A percentile compares a stretch with the other conserved stretches of the same genome.
Conservation (phyloP, 2,329 filamentous ascomycete genomes). For the Aspergillus quadricinctus region DNA sequence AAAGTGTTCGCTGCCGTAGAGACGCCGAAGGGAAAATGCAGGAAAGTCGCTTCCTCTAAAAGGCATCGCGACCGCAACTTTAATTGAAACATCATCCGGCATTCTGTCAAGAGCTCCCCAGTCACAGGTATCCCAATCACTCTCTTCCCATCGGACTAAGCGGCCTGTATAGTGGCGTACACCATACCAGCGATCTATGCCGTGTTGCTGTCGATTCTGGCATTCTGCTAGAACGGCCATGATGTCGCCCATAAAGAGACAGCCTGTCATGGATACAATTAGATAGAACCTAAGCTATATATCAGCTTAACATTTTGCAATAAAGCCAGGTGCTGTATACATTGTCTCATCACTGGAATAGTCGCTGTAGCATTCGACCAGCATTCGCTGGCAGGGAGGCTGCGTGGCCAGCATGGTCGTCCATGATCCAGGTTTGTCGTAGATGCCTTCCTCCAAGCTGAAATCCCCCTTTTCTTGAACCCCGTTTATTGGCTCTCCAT, state of each 20-base stretch:
- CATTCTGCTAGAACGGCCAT: constrained; percentile 4
- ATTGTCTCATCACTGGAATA: background rate
- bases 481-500: background rate
- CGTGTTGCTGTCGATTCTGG: constrained; percentile 4
- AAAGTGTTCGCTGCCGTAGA: background rate
- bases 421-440: constrained; percentile 4
- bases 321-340: background rate
- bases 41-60: background rate
- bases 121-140: background rate
- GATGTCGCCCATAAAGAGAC: constrained; percentile 2
- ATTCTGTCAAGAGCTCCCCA: background rate
- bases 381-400: constrained; percentile 3
- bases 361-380: background rate
- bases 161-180: background rate
- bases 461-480: constrained; percentile 1
- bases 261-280: background rate
- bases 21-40: constrained; percentile 5
- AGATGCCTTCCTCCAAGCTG: background rate
- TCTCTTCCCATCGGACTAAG: background rate
- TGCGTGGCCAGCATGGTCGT: constrained; percentile 5
- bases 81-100: constrained; percentile 2
- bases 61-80: constrained; percentile 2
- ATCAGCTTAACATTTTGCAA: background rate
- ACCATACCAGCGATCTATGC: constrained; percentile 2
- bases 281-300: background rate